Evolutionary conservation across 2,329 filamentous ascomycete genomes (phyloP), one percentile per base, ranked within the genome.

Genomic region (Ilyonectria mors-panacis): DNA sequence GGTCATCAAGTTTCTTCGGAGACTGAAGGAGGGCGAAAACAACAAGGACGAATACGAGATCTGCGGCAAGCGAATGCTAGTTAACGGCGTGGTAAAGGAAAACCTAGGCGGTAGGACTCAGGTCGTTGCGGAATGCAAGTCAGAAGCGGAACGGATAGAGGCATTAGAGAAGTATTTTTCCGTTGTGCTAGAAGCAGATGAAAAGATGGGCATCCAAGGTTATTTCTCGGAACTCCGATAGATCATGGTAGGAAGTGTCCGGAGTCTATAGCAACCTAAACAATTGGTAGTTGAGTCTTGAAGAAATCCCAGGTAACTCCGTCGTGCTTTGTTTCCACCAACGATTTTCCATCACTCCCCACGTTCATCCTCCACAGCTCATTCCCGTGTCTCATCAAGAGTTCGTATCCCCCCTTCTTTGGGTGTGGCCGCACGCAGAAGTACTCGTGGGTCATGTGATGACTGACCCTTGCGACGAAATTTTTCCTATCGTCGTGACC

Each of bases 1-100:
- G 17, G 84, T 86, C 65, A 82, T 84, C 63, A 85, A 82, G 76
- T 88, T 89, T 78, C 79, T 91, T 61, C 76, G 87, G 61, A 78
- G 62, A 67, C 80, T 37, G 67, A 81, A 60, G 57, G 82, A 48
- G 66, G 81, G 80, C 12, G 79, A 87, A 54, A 80, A 82, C 15
- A 28, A 69, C 23, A n/a, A 66, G 28, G 67, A 59, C 6, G 63
- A 70, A 13, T 55, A 59, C 8, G 67, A 70, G 57, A 70, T 74
- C 3, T 72, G 66, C 13, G 74, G 73, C n/a, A 75, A 76, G 61
- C 67, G 62, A 6, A 75, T 76, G 72, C 67, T 75, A 2, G 61
- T 75, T 7, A 73, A 75, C 39, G 59, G 67, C 3, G 55, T 71
- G 2, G 48, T 75, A 13, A 73, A 76, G 60, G 66, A 75, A 39